Base-by-base conservation (phyloP, 441 rosid species). In the Rhodomyrtus psidioides region DNA sequence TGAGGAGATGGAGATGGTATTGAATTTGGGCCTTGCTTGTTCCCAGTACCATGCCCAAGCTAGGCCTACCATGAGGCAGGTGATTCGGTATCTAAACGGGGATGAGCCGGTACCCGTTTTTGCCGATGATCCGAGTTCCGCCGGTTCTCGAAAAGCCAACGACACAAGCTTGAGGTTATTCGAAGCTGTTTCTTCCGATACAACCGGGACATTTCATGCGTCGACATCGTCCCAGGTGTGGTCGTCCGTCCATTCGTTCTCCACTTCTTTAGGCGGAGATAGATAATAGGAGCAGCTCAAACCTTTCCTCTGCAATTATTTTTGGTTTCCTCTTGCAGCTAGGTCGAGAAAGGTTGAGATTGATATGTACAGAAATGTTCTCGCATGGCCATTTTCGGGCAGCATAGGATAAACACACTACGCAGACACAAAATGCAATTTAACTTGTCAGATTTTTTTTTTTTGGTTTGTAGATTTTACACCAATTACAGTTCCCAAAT, bases 11-110 rank as follows among this genome's bases (percentile, higher is more conserved):
- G 89, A 81, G 85, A 81, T 90, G 85, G 92, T 89, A 54, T 74
- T 92, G 83, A 30, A 10, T 23, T 58, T 92, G 46, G 95, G 94
- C 6, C 75, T 92, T 30, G 81, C 83, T 4, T 93, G 95, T 79
- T 90, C 93, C 39, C 92, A 92, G 55, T 89, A 81, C 19, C 88
- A 28, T 46, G 86, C 84, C 12, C 87, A 75, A 44, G 59, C 84
- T 26, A 87, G 94, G 9, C 94, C 95, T 23, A 88, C 89, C 12
- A 93, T 91, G 93, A 88, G 89, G 59, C 91, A 74, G 85, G 92
- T 91, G 74, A 85, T 89, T 39, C 85, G 91, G 89, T 92, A 85
- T 87, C 83, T 93, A n/a, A 90, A 88, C 62, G 82, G 90, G 28
- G 95, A 93, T 42, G 93, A 91, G 3, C 55, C 83, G 13, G 90